Evolutionary conservation across 1,284 basidiomycete species (phyloP), one percentile per base, ranked within the genome.

Genomic region (Meira nashicola): DNA sequence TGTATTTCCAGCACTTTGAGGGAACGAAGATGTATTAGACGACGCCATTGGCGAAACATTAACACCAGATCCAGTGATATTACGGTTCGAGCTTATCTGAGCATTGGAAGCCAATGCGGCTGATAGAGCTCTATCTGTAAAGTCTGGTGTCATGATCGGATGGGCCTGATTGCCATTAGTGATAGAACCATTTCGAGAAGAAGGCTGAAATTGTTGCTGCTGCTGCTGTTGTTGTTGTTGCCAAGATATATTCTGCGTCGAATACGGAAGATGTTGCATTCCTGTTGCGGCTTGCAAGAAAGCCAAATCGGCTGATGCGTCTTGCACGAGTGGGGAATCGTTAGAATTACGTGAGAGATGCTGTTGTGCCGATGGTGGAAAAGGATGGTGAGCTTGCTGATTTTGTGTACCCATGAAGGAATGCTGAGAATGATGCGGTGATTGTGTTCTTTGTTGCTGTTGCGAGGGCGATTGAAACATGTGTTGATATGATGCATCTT

Each of bases 101-200:
- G 68, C 68, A 46, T 63, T 63, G 19, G 54, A 57, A n/a, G 68
- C 68, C n/a, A 70, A 44, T n/a, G 64, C 66, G n/a, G 64, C 61
- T 12, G 68, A 67, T 14, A 70, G 62, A n/a, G 59, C 57, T 44
- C 67, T 65, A 56, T 70, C 68, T 57, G 58, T 69, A 56, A 60
- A 69, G 19, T 62, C 67, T 10, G 62, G 58, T n/a, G 61, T 62
- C 28, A 64, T 33, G 8, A 33, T 33, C 28, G 28, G 28, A 33
- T 33, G 28, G 8, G 28, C 3, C 8, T 33, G 28, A 33, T 33
- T 33, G 28, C 28, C 28, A 33, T 33, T 33, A 4, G 28, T 33
- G 28, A 33, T 33, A 8, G 28, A 3, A 8, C 28, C 8, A 33
- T 8, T 33, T 8, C 28, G 28, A 33, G 28, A 33, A 33, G 28